Evolutionary conservation across 2,329 filamentous ascomycete genomes (phyloP).

Genomic region (Zasmidium angulare): DNA sequence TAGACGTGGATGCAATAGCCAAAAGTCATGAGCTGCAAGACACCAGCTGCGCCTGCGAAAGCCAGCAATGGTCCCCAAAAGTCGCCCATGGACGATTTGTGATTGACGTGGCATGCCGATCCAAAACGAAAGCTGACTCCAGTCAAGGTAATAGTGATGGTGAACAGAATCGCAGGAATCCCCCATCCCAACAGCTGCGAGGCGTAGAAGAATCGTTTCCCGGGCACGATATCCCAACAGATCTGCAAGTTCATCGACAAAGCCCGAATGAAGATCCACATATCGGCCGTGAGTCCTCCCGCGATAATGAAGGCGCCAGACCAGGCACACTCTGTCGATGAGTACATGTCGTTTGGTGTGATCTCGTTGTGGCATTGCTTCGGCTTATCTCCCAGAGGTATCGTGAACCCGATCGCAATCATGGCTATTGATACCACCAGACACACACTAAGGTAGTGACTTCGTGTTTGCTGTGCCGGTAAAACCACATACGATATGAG

Average conservation of each 20-base stretch:
- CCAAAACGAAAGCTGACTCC: constrained; percentile 95
- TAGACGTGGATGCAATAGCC: constrained; percentile 95
- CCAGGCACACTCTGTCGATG: constrained; percentile 76
- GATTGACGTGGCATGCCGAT: constrained; percentile 90
- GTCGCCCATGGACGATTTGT: constrained; percentile 74
- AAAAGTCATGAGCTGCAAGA: constrained; percentile 80
- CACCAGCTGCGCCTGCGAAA: constrained; percentile 71
- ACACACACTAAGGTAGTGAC: constrained; percentile 91
- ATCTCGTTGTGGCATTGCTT: constrained; percentile 85
- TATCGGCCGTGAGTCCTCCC: constrained; percentile 78
- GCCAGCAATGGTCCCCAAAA: constrained; percentile 89
- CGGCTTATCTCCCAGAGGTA: constrained; percentile 76
- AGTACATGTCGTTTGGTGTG: constrained; percentile 90
- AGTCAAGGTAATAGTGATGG: constrained; percentile 75
- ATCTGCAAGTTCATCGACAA: constrained; percentile 90
- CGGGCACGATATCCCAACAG: constrained; percentile 92
- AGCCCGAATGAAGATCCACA: constrained; percentile 90
- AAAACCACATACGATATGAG: constrained; percentile 76
- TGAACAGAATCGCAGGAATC: constrained; percentile 72
- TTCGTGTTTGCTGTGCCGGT: constrained; percentile 83
- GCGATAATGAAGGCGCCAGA: constrained; percentile 84
- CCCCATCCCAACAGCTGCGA: constrained; percentile 82
- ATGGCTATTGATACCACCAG: constrained; percentile 72
- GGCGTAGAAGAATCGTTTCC: constrained; percentile 83
- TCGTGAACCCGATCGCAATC: constrained; percentile 89